A percentile compares a stretch with the other conserved stretches of the same genome.
These are phyloP conservation scores for Leptographium procerum DNA, from an alignment of 2,329 filamentous ascomycete genomes.

Conservation along the genomic window DNA sequence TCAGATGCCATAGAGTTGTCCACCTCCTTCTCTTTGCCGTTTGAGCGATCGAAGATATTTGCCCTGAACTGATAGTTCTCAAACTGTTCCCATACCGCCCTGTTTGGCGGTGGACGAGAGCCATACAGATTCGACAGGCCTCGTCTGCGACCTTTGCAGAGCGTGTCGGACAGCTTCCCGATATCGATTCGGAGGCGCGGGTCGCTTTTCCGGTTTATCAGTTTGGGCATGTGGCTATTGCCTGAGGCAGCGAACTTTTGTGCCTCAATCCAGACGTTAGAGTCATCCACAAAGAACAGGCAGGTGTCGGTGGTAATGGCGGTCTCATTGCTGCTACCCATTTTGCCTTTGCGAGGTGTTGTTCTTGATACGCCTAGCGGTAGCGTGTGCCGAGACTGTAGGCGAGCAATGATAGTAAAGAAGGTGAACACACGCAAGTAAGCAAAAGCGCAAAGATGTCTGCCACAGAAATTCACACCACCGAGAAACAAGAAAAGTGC, in stretches of 20 bases:
- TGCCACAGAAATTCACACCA: no score
- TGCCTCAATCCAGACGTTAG: slow-evolving; percentile 16
- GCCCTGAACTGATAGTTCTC: slow-evolving; percentile 9
- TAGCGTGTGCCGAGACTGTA: no score
- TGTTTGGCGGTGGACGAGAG: slow-evolving; percentile 16
- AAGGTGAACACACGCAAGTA: no score
- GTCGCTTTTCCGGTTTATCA: slow-evolving; percentile 14
- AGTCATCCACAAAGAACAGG: slow-evolving; percentile 16
- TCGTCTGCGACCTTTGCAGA: slow-evolving; percentile 10
- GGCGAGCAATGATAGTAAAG: no score
- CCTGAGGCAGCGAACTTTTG: slow-evolving; percentile 14
- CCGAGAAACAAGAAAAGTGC: no score
- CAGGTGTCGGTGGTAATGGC: no score
- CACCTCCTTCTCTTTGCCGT: slow-evolving; percentile 17
- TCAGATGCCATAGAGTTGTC: slow-evolving; percentile 16
- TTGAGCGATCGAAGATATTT: slow-evolving; percentile 12
- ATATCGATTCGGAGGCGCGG: slow-evolving; percentile 9
- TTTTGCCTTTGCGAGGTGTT: no score
- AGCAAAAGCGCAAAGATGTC: no score
- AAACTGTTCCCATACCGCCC: slow-evolving; percentile 14
- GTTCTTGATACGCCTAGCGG: no score
- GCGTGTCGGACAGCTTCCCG: not conserved
- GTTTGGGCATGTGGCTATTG: slow-evolving; percentile 14
- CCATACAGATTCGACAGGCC: slow-evolving; percentile 14
- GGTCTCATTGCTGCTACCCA: no score